Base-by-base conservation (phyloP, 192 early-diverging fungal genomes). In the Obelidium mucronatum region DNA sequence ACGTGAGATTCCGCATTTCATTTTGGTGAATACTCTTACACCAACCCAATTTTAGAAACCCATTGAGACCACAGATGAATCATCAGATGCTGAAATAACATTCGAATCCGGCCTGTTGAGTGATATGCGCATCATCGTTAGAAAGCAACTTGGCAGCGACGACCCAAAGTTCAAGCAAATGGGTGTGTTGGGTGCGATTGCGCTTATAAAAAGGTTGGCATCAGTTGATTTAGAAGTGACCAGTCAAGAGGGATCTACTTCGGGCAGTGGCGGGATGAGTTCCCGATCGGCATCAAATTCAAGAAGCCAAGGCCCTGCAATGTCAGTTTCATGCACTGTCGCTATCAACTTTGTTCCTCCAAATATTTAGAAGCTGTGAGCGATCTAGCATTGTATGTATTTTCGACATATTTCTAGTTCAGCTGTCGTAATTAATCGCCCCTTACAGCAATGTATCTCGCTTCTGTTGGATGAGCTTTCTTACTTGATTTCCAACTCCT, bases 141-240 rank as follows among this genome's bases (percentile, higher is more conserved):
- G 74, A 2, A 76, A 76, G 52, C 74, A 76, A 31, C 51, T 76
- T 6, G 63, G 63, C 28, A 63, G 59, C n/a, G 48, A 53, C 33
- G 74, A 76, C n/a, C 74, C 36, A 0, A 76, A 76, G 33, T 76
- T 67, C 61, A 76, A 76, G 51, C 74, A 76, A 40, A 76, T 76
- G 62, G 74, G 74, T 13, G 74, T 76, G 1, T 37, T 76, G 19
- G 74, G 74, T 31, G 62, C 74, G 3, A 35, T 76, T 65, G 17
- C 64, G 35, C 33, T 76, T 13, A 76, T 76, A 26, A 65, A 76
- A 34, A n/a, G 64, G 2, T 35, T 76, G 30, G 74, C 52, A 6
- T 17, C 42, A 19, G n/a, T n/a, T n/a, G n/a, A n/a, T n/a, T n/a
- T n/a, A n/a, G n/a, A n/a, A n/a, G n/a, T n/a, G n/a, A 33, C 19